Conservation (phyloP, 805 yeast genomes). For the Sporopachydermia lactativora region DNA sequence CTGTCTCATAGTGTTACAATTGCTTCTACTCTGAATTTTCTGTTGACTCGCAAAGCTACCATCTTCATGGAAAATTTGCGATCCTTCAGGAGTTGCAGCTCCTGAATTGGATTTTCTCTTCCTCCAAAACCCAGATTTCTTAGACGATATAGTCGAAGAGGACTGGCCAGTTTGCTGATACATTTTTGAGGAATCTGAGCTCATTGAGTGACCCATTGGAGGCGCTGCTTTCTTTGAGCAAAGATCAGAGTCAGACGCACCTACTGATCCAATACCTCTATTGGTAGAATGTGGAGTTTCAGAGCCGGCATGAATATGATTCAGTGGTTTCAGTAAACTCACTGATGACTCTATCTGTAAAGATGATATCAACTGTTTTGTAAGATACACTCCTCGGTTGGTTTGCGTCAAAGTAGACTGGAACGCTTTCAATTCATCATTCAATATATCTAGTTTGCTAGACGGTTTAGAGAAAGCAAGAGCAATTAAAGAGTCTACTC, state of each 20-base stretch:
- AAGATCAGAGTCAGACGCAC: not conserved
- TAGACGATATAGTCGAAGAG: not conserved
- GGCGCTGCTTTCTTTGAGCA: not conserved
- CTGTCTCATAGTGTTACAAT: not conserved
- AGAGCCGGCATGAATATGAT: too few relatives aligned
- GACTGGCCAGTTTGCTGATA: too few relatives aligned
- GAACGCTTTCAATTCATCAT: not conserved
- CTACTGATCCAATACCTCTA: not conserved
- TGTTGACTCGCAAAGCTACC: too few relatives aligned
- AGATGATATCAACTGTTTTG: not conserved
- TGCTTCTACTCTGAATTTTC: not conserved
- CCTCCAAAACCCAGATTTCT: not conserved
- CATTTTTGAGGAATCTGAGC: too few relatives aligned
- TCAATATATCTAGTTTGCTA: not conserved
- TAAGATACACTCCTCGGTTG: not conserved
- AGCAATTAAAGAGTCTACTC: not conserved
- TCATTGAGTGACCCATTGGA: not conserved
- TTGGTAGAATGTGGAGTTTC: too few relatives aligned
- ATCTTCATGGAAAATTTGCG: not conserved
- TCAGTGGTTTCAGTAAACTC: too few relatives aligned
- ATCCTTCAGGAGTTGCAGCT: not conserved
- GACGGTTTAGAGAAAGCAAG: not conserved
- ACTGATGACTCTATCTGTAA: not conserved
- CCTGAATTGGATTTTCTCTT: not conserved
- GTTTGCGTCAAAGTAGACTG: not conserved